Conservation (phyloP, 2,329 filamentous ascomycete genomes). For the Metarhizium rileyi region DNA sequence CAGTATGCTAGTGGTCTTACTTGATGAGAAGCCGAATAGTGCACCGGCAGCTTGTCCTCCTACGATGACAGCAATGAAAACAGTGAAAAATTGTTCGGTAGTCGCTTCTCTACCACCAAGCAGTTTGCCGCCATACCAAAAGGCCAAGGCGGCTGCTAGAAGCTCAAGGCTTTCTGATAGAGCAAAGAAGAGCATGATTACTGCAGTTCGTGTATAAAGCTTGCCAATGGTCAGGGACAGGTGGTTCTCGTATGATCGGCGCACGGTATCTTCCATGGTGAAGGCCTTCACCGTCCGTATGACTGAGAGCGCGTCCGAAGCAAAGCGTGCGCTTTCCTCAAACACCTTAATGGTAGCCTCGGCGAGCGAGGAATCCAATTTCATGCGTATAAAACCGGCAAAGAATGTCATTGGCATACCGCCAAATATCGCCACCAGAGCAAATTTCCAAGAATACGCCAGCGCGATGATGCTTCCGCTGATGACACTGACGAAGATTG, state of each 20-base stretch:
- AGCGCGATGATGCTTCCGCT: constrained; percentile 60
- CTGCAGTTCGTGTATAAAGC: constrained; percentile 52
- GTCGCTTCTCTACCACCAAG: constrained; percentile 39
- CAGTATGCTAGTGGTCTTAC: not conserved
- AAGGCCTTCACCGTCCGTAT: constrained; percentile 54
- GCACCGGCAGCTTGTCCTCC: constrained; percentile 58
- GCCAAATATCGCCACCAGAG: constrained; percentile 49
- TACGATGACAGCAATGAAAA: constrained; percentile 57
- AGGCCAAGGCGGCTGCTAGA: constrained; percentile 51
- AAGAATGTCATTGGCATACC: constrained; percentile 51
- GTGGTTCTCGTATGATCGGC: constrained; percentile 46
- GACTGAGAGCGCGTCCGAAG: constrained; percentile 50
- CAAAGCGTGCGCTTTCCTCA: constrained; percentile 46
- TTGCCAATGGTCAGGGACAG: constrained; percentile 41
- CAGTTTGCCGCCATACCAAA: constrained; percentile 57
- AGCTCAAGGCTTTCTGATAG: constrained; percentile 59
- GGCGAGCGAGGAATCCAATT: constrained; percentile 51
- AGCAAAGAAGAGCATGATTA: constrained; percentile 55
- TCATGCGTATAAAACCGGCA: constrained; percentile 40
- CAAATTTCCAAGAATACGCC: constrained; percentile 67
- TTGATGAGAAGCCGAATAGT: constrained; percentile 57
- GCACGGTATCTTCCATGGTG: constrained; percentile 46
- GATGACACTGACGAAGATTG: constrained; percentile 53
- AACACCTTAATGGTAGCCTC: constrained; percentile 50
- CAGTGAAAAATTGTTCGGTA: constrained; percentile 40